These are phyloP conservation scores for Melaleuca quinquenervia DNA, from an alignment of 345 rosid species.

Conservation along the genomic window DNA sequence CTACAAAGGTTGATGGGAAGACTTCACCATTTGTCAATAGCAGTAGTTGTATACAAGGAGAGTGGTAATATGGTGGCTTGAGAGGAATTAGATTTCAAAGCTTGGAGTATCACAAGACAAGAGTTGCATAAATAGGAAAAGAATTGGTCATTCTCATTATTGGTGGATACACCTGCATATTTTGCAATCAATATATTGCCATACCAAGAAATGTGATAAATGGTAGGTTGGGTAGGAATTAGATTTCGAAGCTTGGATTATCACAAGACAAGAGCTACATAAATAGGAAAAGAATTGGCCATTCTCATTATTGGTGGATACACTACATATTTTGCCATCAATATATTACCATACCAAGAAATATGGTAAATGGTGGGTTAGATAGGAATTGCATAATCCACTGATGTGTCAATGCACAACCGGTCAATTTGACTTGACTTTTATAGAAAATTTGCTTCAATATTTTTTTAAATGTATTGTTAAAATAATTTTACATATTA, in stretches of 20 bases:
- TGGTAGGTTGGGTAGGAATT: background rate
- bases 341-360: background rate
- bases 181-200: background rate
- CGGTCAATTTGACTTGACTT: too few relatives aligned
- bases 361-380: background rate
- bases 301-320: background rate
- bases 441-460: too few relatives aligned
- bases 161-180: background rate
- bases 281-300: background rate
- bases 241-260: background rate
- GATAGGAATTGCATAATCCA: background rate
- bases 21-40: background rate
- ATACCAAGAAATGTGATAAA: background rate
- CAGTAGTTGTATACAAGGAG: too few relatives aligned
- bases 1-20: background rate
- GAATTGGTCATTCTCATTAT: background rate
- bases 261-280: background rate
- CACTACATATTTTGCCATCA: background rate
- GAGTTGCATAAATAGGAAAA: background rate
- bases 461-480: too few relatives aligned
- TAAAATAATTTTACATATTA: too few relatives aligned
- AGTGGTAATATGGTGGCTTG: background rate
- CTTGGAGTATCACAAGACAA: background rate
- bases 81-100: background rate
- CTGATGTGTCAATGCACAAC: too few relatives aligned